A percentile compares a stretch with the other conserved stretches of the same genome.
Conservation (phyloP, 2,329 filamentous ascomycete species). For the Aureobasidium sp. region DNA sequence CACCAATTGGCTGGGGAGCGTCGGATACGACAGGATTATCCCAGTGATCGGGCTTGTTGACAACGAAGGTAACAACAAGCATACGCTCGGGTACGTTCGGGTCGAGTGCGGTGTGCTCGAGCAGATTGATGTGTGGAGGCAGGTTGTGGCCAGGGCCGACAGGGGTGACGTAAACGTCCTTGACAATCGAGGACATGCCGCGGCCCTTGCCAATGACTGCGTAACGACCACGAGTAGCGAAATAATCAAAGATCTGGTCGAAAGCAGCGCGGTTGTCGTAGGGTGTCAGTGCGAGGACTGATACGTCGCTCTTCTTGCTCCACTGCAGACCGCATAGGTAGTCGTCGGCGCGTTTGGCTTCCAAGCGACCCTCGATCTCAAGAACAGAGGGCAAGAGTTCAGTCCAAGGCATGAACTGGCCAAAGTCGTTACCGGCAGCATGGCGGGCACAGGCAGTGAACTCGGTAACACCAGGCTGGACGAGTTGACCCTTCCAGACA, state of each 20-base stretch:
- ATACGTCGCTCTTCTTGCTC: slow-evolving; percentile 73
- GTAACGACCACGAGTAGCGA: slow-evolving; percentile 72
- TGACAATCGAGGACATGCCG: slow-evolving; percentile 54
- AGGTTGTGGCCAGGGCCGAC: slow-evolving; percentile 63
- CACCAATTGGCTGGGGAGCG: neutral
- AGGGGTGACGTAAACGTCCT: slow-evolving; percentile 87
- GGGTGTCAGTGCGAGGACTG: slow-evolving; percentile 65
- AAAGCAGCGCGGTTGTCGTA: slow-evolving; percentile 60
- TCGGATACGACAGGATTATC: slow-evolving; percentile 21
- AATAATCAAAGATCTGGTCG: slow-evolving; percentile 78
- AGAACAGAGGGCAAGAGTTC: slow-evolving; percentile 65
- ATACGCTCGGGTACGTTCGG: slow-evolving; percentile 64
- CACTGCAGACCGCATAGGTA: slow-evolving; percentile 85
- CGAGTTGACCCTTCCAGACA: slow-evolving; percentile 69
- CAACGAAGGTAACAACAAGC: slow-evolving; percentile 78
- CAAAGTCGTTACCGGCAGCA: slow-evolving; percentile 76
- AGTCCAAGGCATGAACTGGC: slow-evolving; percentile 60
- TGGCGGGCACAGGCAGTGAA: slow-evolving; percentile 65
- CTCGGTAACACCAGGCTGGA: slow-evolving; percentile 24
- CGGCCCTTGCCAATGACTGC: slow-evolving; percentile 74
- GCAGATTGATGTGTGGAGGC: slow-evolving; percentile 80
- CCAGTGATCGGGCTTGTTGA: slow-evolving; percentile 38
- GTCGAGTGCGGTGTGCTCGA: slow-evolving; percentile 78
- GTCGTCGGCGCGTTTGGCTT: slow-evolving; percentile 74
- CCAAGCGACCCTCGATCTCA: slow-evolving; percentile 71